phyloP scores from a whole-genome alignment of 2,329 filamentous ascomycete species.

The Microsporum audouinii region DNA sequence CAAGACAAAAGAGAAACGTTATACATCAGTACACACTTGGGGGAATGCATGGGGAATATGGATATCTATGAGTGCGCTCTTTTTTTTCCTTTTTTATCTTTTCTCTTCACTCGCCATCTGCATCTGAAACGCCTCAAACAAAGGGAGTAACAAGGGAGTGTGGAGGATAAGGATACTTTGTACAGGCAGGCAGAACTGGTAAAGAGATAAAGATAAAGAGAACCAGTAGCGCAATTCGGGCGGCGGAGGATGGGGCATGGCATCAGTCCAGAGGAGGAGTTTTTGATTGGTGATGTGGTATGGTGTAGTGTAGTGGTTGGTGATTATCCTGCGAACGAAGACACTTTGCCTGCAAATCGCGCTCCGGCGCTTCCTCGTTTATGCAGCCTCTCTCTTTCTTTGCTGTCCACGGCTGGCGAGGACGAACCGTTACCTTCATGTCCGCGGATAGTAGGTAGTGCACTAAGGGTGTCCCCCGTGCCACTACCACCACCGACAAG shows the following conservation, averaged over 20 bases:
- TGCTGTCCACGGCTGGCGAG: conserved; percentile 24
- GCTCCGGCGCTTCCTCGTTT: conserved; percentile 72
- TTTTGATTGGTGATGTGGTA: too few relatives aligned
- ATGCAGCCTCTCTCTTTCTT: conserved; percentile 59
- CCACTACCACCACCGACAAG: conserved; percentile 13
- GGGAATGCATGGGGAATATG: neutral
- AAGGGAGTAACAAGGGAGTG: neutral
- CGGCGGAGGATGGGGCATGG: neutral
- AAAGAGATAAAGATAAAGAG: neutral
- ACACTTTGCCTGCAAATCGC: conserved; percentile 45
- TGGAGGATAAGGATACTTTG: neutral
- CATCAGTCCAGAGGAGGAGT: too few relatives aligned
- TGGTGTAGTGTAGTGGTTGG: neutral
- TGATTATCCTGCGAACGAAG: conserved; percentile 25
- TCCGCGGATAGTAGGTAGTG: conserved; percentile 46
- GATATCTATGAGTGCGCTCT: neutral
- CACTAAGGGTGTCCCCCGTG: conserved; percentile 47
- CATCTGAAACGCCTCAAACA: neutral
- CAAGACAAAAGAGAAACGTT: neutral
- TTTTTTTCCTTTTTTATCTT: neutral
- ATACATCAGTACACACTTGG: neutral
- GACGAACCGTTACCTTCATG: conserved; percentile 19
- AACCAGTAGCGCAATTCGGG: neutral
- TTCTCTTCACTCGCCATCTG: neutral
- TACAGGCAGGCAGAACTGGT: neutral